Evolutionary conservation across 2,329 filamentous ascomycete genomes (phyloP).

Genomic region (Cadophora sp.): DNA sequence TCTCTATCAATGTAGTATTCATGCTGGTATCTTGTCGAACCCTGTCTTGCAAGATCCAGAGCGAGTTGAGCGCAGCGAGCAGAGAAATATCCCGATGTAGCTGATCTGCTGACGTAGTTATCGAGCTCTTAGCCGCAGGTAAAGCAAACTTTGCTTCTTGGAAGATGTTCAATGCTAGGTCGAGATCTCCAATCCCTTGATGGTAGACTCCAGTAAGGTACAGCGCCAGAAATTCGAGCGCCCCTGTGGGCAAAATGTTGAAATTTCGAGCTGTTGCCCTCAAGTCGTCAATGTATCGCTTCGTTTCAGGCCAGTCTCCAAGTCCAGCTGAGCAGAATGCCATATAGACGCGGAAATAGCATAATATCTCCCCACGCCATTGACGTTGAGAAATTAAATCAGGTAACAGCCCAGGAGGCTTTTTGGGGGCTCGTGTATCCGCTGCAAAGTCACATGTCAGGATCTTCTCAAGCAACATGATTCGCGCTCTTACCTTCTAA

Average conservation of each 20-base stretch:
- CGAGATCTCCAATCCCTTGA: slow-evolving; percentile 78
- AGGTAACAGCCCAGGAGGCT: slow-evolving; percentile 42
- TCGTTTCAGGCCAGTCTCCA: slow-evolving; percentile 42
- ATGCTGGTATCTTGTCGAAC: slow-evolving; percentile 62
- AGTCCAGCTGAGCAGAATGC: slow-evolving; percentile 42
- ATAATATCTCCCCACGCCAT: slow-evolving; percentile 44
- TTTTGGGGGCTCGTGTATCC: slow-evolving; percentile 26
- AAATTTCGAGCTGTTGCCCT: slow-evolving; percentile 34
- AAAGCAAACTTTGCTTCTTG: slow-evolving; percentile 66
- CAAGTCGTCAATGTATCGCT: slow-evolving; percentile 37
- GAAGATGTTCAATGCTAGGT: slow-evolving; percentile 72
- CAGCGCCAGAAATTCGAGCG: slow-evolving; percentile 37
- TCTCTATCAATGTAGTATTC: slow-evolving; percentile 66
- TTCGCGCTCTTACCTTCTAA: slow-evolving; percentile 36
- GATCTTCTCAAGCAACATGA: not conserved
- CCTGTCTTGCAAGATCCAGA: slow-evolving; percentile 75
- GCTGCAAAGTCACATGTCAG: slow-evolving; percentile 17
- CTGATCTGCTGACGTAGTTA: slow-evolving; percentile 51
- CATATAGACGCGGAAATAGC: slow-evolving; percentile 44
- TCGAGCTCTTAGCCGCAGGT: slow-evolving; percentile 45
- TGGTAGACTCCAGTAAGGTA: slow-evolving; percentile 80
- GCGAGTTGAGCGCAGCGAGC: slow-evolving; percentile 70
- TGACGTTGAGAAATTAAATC: slow-evolving; percentile 37
- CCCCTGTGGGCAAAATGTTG: slow-evolving; percentile 36
- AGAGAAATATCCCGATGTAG: slow-evolving; percentile 69